These are phyloP conservation scores for Sinapis alba DNA, from an alignment of 441 rosid species.

Conservation along the genomic window DNA sequence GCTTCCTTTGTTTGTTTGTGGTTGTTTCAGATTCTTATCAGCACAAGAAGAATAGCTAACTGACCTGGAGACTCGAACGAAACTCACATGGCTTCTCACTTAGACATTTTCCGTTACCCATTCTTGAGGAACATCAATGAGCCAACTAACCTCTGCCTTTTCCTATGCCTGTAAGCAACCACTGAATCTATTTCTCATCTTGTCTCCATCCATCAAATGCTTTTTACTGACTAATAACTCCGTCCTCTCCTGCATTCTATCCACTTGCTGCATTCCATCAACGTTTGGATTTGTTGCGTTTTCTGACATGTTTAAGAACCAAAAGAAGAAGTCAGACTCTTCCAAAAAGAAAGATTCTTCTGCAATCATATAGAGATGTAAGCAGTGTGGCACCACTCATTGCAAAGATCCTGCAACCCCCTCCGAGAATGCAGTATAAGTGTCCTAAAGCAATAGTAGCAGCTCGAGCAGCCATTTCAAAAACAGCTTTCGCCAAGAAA, in stretches of 20 bases:
- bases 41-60: constrained; percentile 42
- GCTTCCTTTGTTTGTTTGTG: constrained; percentile 3
- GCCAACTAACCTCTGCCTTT: constrained; percentile 71
- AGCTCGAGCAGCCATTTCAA: constrained; percentile 70
- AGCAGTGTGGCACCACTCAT: constrained; percentile 61
- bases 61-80: constrained; percentile 48
- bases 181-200: background rate
- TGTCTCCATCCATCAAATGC: background rate
- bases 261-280: constrained; percentile 83
- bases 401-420: constrained; percentile 68
- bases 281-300: constrained; percentile 64
- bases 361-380: constrained; percentile 67
- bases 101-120: constrained; percentile 59
- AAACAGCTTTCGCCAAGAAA: constrained; percentile 69
- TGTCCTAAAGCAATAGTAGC: constrained; percentile 75
- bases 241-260: constrained; percentile 55
- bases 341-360: constrained; percentile 61
- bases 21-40: constrained; percentile 27
- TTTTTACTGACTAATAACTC: background rate
- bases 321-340: constrained; percentile 50
- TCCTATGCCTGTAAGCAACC: constrained; percentile 56
- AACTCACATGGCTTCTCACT: constrained; percentile 44
- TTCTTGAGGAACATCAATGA: no score
- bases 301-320: constrained; percentile 52
- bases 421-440: constrained; percentile 52